Percentiles rank a stretch among this genome's conserved stretches.
Conservation (phyloP, 352 stramenopile species). For the Pythium brassicae region DNA sequence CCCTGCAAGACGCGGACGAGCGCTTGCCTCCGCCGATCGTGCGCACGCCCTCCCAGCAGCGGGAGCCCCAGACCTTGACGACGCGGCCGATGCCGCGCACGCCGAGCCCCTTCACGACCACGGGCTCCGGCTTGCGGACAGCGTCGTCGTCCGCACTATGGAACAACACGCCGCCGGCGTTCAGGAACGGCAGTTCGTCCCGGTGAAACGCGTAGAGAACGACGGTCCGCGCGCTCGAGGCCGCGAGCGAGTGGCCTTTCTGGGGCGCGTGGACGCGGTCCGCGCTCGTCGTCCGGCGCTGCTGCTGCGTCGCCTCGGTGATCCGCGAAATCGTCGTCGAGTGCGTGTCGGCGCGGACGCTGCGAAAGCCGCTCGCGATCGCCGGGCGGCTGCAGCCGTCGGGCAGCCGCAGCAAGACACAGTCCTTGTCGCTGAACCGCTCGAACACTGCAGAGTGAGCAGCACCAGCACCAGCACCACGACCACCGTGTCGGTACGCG, state of each 20-base stretch:
- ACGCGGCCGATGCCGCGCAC: constrained; percentile 28
- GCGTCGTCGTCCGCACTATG: constrained; percentile 27
- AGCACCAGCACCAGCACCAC: no score
- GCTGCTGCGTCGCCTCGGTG: constrained; percentile 14
- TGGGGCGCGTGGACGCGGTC: not conserved
- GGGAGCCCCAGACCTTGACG: constrained; percentile 15
- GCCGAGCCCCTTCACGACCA: constrained; percentile 52
- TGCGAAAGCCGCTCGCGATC: constrained; percentile 45
- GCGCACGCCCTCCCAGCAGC: constrained; percentile 8
- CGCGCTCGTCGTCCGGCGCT: constrained; percentile 9
- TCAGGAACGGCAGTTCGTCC: constrained; percentile 59
- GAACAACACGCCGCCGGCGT: constrained; percentile 21
- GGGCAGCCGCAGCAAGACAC: constrained; percentile 42
- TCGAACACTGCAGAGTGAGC: constrained; percentile 49
- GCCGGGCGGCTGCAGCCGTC: constrained; percentile 35
- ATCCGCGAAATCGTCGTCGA: constrained; percentile 38
- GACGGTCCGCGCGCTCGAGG: constrained; percentile 18
- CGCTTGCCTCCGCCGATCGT: constrained; percentile 7
- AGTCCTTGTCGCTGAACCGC: constrained; percentile 55
- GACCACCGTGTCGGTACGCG: not conserved
- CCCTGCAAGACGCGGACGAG: constrained; percentile 1
- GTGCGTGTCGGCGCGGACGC: constrained; percentile 28
- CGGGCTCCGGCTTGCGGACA: constrained; percentile 20
- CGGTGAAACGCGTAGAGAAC: constrained; percentile 62
- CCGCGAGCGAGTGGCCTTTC: constrained; percentile 10